These are phyloP conservation scores for Themeda triandra DNA, from an alignment of 176 grass and related monocot genomes.

Conservation along the genomic window DNA sequence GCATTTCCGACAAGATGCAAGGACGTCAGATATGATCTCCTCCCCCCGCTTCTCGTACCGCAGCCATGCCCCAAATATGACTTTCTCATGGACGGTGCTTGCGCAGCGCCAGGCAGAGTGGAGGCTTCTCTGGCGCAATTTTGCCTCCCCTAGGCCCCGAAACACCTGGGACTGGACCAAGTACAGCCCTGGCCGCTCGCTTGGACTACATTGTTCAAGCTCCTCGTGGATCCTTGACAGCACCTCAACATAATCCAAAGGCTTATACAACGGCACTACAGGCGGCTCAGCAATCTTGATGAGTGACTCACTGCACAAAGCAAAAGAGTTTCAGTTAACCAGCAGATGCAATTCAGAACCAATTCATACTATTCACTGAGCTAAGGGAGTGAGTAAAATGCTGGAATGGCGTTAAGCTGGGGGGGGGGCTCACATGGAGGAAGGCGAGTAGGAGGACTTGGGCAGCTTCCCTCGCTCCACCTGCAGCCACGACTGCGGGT, in stretches of 20 bases:
- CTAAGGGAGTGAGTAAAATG: neutral
- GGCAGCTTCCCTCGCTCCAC: conserved; percentile 87
- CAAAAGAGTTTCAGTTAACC: neutral
- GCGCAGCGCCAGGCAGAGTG: conserved; percentile 71
- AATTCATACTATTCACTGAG: neutral
- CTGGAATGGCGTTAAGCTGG: neutral
- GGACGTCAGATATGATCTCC: conserved; percentile 69
- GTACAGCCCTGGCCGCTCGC: conserved; percentile 57
- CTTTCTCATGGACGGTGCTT: conserved; percentile 65
- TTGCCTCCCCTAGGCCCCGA: conserved; percentile 71
- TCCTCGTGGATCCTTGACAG: conserved; percentile 87
- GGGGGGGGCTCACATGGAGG: conserved; percentile 95
- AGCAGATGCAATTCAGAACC: neutral
- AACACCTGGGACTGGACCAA: conserved; percentile 91
- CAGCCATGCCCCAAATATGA: conserved; percentile 79
- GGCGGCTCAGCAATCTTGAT: conserved; percentile 86
- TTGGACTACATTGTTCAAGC: conserved; percentile 56
- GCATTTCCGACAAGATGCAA: conserved; percentile 69
- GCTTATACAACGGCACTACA: conserved; percentile 65
- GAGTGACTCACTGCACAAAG: conserved; percentile 67
- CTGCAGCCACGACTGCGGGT: conserved; percentile 92
- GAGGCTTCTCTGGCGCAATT: conserved; percentile 80
- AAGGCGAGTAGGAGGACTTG: conserved; percentile 68
- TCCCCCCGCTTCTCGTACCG: conserved; percentile 75
- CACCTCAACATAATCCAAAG: conserved; percentile 75